phyloP scores from a whole-genome alignment of 225 moss, liverwort and hornwort genomes.

The Neckera pumila region DNA sequence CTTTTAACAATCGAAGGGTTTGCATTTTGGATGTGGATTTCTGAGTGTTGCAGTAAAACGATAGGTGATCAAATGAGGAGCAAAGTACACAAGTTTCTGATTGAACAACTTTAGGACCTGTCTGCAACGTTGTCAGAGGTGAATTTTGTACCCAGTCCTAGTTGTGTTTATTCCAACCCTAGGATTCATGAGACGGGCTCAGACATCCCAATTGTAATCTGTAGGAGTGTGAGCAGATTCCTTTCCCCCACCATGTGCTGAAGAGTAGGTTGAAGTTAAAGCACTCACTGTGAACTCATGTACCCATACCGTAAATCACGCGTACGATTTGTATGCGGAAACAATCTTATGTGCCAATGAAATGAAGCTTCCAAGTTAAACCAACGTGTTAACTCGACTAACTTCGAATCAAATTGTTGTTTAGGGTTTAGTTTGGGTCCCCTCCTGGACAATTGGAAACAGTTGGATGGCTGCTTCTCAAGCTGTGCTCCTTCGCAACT shows the following conservation, averaged over 20 bases:
- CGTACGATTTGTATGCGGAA: no score
- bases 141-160: neutral
- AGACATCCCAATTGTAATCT: neutral
- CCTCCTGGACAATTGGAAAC: no score
- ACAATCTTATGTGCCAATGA: no score
- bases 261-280: slow-evolving; percentile 47
- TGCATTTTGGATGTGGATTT: neutral
- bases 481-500: no score
- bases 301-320: no score
- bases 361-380: no score
- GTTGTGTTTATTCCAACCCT: neutral
- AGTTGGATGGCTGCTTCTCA: no score
- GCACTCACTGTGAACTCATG: no score
- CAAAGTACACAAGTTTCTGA: neutral
- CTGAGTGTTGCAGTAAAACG: neutral
- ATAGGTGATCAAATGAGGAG: neutral
- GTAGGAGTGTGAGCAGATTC: no score
- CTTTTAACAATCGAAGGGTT: neutral
- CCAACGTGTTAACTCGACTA: no score
- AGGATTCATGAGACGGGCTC: neutral
- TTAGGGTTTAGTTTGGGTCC: no score
- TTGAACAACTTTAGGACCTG: neutral
- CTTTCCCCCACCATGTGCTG: neutral
- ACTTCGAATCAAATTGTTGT: no score
- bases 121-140: neutral